Evolutionary conservation across 306 rosid species (phyloP), one percentile per base, ranked within the genome.

Genomic region (Glycyrrhiza uralensis): DNA sequence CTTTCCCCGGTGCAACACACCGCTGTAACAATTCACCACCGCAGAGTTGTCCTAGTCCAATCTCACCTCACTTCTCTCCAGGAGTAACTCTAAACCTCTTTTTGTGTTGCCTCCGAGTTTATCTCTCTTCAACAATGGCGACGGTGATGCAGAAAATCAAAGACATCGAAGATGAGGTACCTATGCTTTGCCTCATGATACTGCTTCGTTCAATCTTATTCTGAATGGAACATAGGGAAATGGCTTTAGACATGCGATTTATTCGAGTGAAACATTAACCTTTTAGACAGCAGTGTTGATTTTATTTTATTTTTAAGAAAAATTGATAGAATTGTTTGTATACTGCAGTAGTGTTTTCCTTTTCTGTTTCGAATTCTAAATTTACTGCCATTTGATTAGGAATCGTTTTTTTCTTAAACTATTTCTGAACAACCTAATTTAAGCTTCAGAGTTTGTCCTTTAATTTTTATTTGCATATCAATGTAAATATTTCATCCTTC

Each of bases 81-180:
- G 11, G 9, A 19, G 13, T 47, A 44, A 61, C 66, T 39, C 56
- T 35, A 8, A 45, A 52, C 5, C 46, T 13, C 23, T 15, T 18
- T n/a, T n/a, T 30, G 12, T 33, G 8, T 52, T 26, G 22, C 42
- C 22, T 54, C 39, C 24, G 55, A 42, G 75, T 32, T 75, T 47
- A 6, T 38, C 80, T 22, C 29, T 13, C 76, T 75, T 79, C 85
- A 78, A 72, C 67, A 78, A 94, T 91, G 99, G 76, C 99, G 87
- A 91, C 99, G 55, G 88, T 91, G 17, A 94, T 94, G 97, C 96
- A 91, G 91, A 94, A 91, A 89, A 95, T 95, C 80, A 95, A 95
- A 80, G 99, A 95, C 67, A 95, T 95, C 77, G 99, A 91, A 85
- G 99, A 95, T 82, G 99, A 95, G 99, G 99, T 95, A 60, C 64